A percentile compares a stretch with the other conserved stretches of the same genome.
Evolutionary conservation across 345 rosid genomes (phyloP).

Genomic region (Salix dunnii): DNA sequence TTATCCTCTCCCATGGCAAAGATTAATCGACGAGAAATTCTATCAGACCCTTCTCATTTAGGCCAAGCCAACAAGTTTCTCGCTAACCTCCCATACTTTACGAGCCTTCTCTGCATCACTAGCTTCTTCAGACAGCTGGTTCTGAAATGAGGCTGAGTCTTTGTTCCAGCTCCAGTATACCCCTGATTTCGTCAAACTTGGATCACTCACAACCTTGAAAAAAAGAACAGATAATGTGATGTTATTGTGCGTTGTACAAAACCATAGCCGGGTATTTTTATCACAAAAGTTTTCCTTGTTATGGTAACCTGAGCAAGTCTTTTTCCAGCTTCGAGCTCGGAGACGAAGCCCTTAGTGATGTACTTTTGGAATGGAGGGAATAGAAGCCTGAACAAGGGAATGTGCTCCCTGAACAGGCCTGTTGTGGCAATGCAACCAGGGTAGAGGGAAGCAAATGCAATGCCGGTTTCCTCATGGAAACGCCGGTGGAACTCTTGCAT

Average conservation of each 20-base stretch:
- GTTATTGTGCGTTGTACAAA: neutral
- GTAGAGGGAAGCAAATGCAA: slow-evolving; percentile 85
- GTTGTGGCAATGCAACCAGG: slow-evolving; percentile 99
- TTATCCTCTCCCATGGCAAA: slow-evolving; percentile 27
- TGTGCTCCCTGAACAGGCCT: slow-evolving; percentile 94
- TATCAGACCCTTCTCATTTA: slow-evolving; percentile 17
- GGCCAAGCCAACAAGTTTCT: slow-evolving; percentile 93
- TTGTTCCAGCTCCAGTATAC: slow-evolving; percentile 99
- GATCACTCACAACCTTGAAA: slow-evolving; percentile 71
- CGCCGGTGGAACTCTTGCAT: slow-evolving; percentile 98
- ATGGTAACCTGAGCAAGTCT: slow-evolving; percentile 82
- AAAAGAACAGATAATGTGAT: slow-evolving; percentile 8
- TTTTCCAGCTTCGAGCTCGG: slow-evolving; percentile 89
- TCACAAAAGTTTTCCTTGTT: neutral
- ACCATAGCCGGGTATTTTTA: neutral
- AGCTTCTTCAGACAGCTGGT: slow-evolving; percentile 89
- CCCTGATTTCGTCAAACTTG: slow-evolving; percentile 82
- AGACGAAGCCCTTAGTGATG: slow-evolving; percentile 91
- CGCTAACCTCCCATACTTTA: slow-evolving; percentile 91
- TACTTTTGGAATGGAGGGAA: slow-evolving; percentile 98
- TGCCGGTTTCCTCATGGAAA: slow-evolving; percentile 78
- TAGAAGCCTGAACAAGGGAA: slow-evolving; percentile 78
- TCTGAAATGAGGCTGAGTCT: slow-evolving; percentile 85
- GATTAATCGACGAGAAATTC: slow-evolving; percentile 1
- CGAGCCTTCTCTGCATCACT: slow-evolving; percentile 83